A percentile compares a stretch with the other conserved stretches of the same genome.
Evolutionary conservation across 2,329 filamentous ascomycete genomes (phyloP).

Genomic region (Clarireedia homoeocarpa): DNA sequence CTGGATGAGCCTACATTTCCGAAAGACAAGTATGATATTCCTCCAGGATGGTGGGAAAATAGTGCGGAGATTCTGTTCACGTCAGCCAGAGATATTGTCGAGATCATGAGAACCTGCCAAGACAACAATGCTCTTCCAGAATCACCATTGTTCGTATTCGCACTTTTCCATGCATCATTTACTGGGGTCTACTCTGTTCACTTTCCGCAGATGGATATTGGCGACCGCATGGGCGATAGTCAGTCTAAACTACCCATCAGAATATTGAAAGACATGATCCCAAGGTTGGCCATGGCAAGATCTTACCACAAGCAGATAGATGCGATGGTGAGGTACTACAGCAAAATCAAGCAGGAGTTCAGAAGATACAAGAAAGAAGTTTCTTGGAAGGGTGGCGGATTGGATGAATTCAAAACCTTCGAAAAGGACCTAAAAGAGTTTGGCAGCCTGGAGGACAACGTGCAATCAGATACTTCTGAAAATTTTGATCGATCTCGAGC

Average conservation of each 20-base stretch:
- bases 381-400: constrained; percentile 37
- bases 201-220: constrained; percentile 61
- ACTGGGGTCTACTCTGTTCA: constrained; percentile 57
- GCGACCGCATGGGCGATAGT: constrained; percentile 41
- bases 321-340: constrained; percentile 46
- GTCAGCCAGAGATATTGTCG: constrained; percentile 54
- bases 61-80: constrained; percentile 56
- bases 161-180: constrained; percentile 59
- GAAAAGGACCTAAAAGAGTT: constrained; percentile 44
- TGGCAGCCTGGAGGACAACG: constrained; percentile 32
- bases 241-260: constrained; percentile 36
- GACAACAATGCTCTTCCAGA: constrained; percentile 50
- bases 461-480: constrained; percentile 21
- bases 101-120: constrained; percentile 56
- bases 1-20: constrained; percentile 51
- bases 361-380: constrained; percentile 20
- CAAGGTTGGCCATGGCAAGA: constrained; percentile 47
- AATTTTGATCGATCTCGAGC: constrained; percentile 21
- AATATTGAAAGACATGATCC: constrained; percentile 44
- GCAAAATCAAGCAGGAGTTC: constrained; percentile 40
- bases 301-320: constrained; percentile 47
- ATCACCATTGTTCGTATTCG: constrained; percentile 60
- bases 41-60: constrained; percentile 52
- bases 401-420: constrained; percentile 48
- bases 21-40: constrained; percentile 37